Percentiles rank a stretch among this genome's conserved stretches.
These are phyloP conservation scores for Starmerella vaccinii DNA, from an alignment of 805 yeast species.

Conservation along the genomic window DNA sequence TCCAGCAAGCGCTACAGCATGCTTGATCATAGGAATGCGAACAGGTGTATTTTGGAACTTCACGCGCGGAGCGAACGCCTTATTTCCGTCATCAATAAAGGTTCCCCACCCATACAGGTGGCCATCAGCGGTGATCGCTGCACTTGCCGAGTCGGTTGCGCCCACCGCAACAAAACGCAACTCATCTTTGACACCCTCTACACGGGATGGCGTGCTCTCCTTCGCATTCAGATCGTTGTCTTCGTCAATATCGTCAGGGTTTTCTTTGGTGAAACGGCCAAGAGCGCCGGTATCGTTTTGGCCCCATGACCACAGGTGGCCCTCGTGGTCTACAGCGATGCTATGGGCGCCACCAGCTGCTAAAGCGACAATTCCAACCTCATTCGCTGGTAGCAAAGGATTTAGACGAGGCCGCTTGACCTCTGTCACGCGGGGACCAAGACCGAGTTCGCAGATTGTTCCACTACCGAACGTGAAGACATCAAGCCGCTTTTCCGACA, in stretches of 20 bases:
- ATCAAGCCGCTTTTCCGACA: conserved; percentile 38
- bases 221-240: conserved; percentile 80
- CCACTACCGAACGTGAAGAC: conserved; percentile 95
- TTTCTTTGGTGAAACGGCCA: conserved; percentile 72
- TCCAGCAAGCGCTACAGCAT: conserved; percentile 71
- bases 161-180: conserved; percentile 59
- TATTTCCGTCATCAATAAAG: conserved; percentile 71
- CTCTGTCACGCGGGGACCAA: conserved; percentile 92
- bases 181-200: conserved; percentile 54
- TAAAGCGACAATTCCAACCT: conserved; percentile 66
- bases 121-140: conserved; percentile 68
- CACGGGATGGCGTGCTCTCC: conserved; percentile 80
- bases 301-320: conserved; percentile 97
- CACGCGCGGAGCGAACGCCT: conserved; percentile 65
- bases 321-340: conserved; percentile 64
- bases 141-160: conserved; percentile 87
- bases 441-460: conserved; percentile 92
- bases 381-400: conserved; percentile 55
- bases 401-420: conserved; percentile 93
- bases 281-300: conserved; percentile 84
- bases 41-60: conserved; percentile 58
- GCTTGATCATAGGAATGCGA: conserved; percentile 48
- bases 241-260: conserved; percentile 49
- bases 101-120: conserved; percentile 97
- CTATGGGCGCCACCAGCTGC: conserved; percentile 97